Conservation (phyloP, 2,329 filamentous ascomycete species). For the Sordariomycetes sp. region DNA sequence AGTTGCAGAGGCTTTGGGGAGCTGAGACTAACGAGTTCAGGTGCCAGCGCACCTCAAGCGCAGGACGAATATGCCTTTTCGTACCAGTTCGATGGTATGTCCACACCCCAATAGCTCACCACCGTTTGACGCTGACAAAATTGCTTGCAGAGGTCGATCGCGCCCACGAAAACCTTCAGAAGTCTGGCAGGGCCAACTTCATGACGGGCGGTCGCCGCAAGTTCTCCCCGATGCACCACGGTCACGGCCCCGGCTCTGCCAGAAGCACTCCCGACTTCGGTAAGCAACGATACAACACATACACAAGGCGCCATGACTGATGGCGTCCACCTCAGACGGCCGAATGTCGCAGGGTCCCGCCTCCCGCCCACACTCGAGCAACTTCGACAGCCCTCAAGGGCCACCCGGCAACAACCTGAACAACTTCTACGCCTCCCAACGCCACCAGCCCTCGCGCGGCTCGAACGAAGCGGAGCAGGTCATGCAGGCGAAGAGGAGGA, state of each 20-base stretch:
- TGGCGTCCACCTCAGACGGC: constrained; percentile 7
- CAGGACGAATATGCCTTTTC: constrained; percentile 76
- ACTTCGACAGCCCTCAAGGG: constrained; percentile 65
- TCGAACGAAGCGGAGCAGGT: constrained; percentile 91
- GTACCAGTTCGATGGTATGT: constrained; percentile 81
- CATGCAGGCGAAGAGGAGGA: constrained; percentile 98
- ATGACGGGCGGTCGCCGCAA: constrained; percentile 68
- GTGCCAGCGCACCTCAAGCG: constrained; percentile 64
- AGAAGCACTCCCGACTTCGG: constrained; percentile 12
- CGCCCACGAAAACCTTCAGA: constrained; percentile 88
- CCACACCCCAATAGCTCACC: not conserved
- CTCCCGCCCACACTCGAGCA: constrained; percentile 74
- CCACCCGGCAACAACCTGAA: constrained; percentile 70
- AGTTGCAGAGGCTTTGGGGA: not conserved
- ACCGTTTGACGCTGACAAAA: constrained; percentile 13
- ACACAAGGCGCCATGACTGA: constrained; percentile 6
- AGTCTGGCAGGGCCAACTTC: constrained; percentile 95
- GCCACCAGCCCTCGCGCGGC: constrained; percentile 78
- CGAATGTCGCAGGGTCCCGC: constrained; percentile 35
- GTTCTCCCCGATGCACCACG: constrained; percentile 37
- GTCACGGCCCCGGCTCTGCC: constrained; percentile 5
- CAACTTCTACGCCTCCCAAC: constrained; percentile 89
- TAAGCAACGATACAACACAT: constrained; percentile 10
- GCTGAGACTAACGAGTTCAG: constrained; percentile 29
- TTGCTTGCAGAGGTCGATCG: constrained; percentile 73